These are phyloP conservation scores for Exidia glandulosa DNA, from an alignment of 768 basidiomycete genomes.

Conservation along the genomic window DNA sequence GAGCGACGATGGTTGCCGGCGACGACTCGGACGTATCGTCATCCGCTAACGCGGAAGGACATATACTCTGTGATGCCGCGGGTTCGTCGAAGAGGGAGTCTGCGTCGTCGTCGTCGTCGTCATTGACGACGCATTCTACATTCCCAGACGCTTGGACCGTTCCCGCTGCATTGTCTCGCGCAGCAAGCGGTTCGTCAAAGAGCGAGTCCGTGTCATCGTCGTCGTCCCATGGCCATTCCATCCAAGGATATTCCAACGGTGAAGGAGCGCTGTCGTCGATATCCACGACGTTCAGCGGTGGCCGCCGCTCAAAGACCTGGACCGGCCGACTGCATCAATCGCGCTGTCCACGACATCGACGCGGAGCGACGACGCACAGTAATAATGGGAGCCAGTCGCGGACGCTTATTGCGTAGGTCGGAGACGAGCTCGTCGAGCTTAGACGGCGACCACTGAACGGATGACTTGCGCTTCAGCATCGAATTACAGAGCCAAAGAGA, in stretches of 20 bases:
- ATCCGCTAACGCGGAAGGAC: no score
- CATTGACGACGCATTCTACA: not conserved
- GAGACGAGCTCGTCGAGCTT: not conserved
- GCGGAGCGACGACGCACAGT: not conserved
- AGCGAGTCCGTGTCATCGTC: constrained; percentile 29
- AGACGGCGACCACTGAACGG: no score
- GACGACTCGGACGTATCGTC: no score
- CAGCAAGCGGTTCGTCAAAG: constrained; percentile 34
- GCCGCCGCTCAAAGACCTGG: not conserved
- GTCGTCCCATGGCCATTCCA: constrained; percentile 4
- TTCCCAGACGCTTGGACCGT: no score
- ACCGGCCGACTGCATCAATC: not conserved
- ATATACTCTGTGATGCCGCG: no score
- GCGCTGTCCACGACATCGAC: not conserved
- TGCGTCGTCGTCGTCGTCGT: constrained; percentile 1
- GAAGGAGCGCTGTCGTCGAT: not conserved
- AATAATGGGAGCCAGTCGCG: not conserved
- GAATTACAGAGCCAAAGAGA: not conserved
- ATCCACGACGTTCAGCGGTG: not conserved
- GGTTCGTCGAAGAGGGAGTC: constrained; percentile 5
- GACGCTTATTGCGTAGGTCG: not conserved
- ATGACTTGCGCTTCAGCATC: not conserved
- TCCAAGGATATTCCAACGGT: not conserved
- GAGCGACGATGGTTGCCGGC: no score
- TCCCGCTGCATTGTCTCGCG: not conserved